These are phyloP conservation scores for Tylopilus intermedius DNA, from an alignment of 768 basidiomycete species.

Conservation along the genomic window DNA sequence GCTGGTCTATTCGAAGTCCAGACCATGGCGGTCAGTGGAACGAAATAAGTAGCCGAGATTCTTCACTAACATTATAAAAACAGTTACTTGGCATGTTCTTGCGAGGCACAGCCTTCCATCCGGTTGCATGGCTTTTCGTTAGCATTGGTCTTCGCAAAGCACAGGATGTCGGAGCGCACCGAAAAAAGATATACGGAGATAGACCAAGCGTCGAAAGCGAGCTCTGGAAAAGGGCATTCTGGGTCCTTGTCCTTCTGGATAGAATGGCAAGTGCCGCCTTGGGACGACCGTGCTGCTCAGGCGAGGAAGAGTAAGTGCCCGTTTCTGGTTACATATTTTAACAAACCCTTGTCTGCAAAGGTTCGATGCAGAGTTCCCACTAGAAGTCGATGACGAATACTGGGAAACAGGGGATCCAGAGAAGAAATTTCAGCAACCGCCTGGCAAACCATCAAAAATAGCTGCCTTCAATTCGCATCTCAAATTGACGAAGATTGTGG, in stretches of 20 bases:
- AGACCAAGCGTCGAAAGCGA: conserved; percentile 54
- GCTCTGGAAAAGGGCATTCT: conserved; percentile 76
- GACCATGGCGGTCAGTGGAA: conserved; percentile 42
- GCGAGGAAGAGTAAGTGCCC: conserved; percentile 62
- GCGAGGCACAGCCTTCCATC: conserved; percentile 43
- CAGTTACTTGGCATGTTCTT: conserved; percentile 55
- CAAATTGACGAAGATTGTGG: conserved; percentile 63
- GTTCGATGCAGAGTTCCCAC: conserved; percentile 76
- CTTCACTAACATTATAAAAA: conserved; percentile 9
- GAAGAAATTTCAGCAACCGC: conserved; percentile 63
- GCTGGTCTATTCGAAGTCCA: conserved; percentile 62
- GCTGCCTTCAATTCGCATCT: conserved; percentile 61
- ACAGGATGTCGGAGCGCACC: conserved; percentile 74
- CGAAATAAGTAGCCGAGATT: neutral
- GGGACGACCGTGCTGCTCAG: conserved; percentile 52
- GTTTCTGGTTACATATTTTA: neutral
- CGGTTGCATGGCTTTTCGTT: conserved; percentile 50
- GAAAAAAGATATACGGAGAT: conserved; percentile 50
- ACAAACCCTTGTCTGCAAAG: conserved; percentile 37
- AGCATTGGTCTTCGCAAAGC: conserved; percentile 57
- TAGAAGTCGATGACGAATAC: conserved; percentile 79
- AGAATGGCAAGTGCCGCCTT: conserved; percentile 48
- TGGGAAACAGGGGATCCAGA: conserved; percentile 56
- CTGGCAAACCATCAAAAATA: conserved; percentile 50
- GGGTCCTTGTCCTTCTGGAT: conserved; percentile 61